phyloP scores from a whole-genome alignment of 2,329 filamentous ascomycete species.

The Pseudocercospora fuligena region DNA sequence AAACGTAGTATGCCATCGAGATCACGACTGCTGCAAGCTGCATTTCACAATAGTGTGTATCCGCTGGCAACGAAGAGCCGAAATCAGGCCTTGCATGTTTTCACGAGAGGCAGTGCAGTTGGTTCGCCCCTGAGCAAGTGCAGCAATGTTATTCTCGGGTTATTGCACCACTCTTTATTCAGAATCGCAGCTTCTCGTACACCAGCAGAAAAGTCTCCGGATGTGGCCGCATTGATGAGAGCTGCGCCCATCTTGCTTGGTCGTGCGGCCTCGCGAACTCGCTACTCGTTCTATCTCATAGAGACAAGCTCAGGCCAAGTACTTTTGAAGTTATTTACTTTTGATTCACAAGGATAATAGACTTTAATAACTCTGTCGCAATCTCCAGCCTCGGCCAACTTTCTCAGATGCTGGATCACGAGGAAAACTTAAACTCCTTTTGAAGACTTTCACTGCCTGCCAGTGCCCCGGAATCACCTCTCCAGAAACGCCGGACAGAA shows the following conservation, averaged over 20 bases:
- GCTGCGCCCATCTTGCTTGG: too few relatives aligned
- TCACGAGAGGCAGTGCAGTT: not conserved
- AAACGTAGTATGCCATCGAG: not conserved
- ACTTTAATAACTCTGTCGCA: not conserved
- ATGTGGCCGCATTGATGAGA: too few relatives aligned
- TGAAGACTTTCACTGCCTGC: too few relatives aligned
- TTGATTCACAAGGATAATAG: constrained; percentile 2
- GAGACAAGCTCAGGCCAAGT: not conserved
- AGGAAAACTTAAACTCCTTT: too few relatives aligned
- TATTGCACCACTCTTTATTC: too few relatives aligned
- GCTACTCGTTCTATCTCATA: not conserved
- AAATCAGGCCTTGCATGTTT: not conserved
- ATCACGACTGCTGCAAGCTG: not conserved
- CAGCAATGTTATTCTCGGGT: too few relatives aligned
- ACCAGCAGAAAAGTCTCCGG: too few relatives aligned
- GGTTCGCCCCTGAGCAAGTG: too few relatives aligned
- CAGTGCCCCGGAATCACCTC: too few relatives aligned
- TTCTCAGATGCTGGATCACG: too few relatives aligned
- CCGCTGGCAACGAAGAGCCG: not conserved
- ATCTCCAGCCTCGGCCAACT: not conserved
- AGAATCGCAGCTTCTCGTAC: too few relatives aligned
- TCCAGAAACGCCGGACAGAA: too few relatives aligned
- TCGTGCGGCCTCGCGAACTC: not conserved
- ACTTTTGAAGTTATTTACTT: not conserved
- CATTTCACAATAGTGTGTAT: not conserved